Evolutionary conservation across 202 grass and related monocot genomes (phyloP), one percentile per base, ranked within the genome.

Genomic region (Digitaria exilis): DNA sequence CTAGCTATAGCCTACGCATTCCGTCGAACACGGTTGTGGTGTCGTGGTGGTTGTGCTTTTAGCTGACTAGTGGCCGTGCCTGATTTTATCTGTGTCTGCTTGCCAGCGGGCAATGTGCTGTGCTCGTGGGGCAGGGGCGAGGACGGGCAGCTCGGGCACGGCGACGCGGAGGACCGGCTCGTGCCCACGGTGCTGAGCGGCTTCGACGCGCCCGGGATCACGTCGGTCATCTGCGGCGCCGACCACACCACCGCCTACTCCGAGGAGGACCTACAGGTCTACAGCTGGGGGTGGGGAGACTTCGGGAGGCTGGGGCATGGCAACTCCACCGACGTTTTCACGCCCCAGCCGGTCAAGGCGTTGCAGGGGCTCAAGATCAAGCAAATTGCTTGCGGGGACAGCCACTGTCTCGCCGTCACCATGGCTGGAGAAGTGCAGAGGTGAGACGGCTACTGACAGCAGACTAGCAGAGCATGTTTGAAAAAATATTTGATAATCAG

Each of bases 281-380:
- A 99, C 68, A 99, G 96, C 82, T 99, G 96, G 96, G 96, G 96
- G 0, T 99, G 96, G 96, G 96, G 96, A 8, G 93, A 99, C 73
- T 99, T 99, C 61, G 96, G 96, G 69, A 94, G 96, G 86, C 90
- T 99, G 5, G 96, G 96, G 0, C 96, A 99, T 26, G 96, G 96
- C 73, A 94, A 99, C 12, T 99, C 96, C 65, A 99, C 85, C 85
- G 96, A 99, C 42, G 93, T 99, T 14, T 96, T 99, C 84, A 94
- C 89, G 70, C 96, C 96, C 10, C 96, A 99, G 81, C 91, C 96
- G 24, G 80, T 99, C 81, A 96, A 88, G 76, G 89, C 91, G 79
- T 86, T 99, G 67, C 93, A 96, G 81, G 91, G 96, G 58, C 82
- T 99, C 70, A 84, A 89, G 82, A 99, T 99, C 88, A 96, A 90